Conservation (phyloP, 1,284 basidiomycete species). For the Leccinum pachyderme region DNA sequence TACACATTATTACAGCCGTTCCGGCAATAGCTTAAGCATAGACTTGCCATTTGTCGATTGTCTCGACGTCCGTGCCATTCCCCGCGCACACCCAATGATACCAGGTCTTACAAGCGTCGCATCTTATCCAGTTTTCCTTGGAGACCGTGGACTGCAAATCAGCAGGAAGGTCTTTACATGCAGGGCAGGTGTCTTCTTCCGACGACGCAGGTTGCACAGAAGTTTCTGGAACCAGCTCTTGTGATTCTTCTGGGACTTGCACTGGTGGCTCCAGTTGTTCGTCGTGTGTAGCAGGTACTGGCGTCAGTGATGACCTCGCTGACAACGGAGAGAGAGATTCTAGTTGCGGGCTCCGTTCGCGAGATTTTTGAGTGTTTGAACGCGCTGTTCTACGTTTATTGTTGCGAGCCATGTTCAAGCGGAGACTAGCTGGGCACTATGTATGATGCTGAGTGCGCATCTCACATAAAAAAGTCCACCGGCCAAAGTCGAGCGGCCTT, state of each 20-base stretch:
- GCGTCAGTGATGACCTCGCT: conserved; percentile 32
- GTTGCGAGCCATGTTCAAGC: conserved; percentile 31
- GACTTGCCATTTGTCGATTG: conserved; percentile 57
- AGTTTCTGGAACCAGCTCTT: conserved; percentile 15
- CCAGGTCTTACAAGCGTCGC: conserved; percentile 77
- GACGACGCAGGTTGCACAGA: conserved; percentile 16
- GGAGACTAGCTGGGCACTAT: conserved; percentile 8
- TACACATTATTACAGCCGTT: conserved; percentile 14
- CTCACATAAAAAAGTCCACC: conserved; percentile 19
- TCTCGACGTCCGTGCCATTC: conserved; percentile 59
- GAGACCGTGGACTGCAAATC: conserved; percentile 34
- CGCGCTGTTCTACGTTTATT: conserved; percentile 32
- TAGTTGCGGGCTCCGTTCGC: conserved; percentile 26
- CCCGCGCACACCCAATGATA: conserved; percentile 82
- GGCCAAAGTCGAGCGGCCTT: not conserved
- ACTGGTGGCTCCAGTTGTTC: conserved; percentile 21
- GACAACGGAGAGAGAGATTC: conserved; percentile 33
- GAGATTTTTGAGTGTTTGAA: conserved; percentile 28
- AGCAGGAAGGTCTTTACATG: conserved; percentile 37
- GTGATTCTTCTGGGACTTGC: conserved; percentile 21
- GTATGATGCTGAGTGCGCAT: conserved; percentile 4
- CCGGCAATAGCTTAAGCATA: conserved; percentile 13
- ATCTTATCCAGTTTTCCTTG: conserved; percentile 70
- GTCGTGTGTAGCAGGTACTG: conserved; percentile 26
- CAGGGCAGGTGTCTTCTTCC: conserved; percentile 43